Conservation (phyloP, 371 early-diverging fungal genomes). For the Rhizomucor miehei region DNA sequence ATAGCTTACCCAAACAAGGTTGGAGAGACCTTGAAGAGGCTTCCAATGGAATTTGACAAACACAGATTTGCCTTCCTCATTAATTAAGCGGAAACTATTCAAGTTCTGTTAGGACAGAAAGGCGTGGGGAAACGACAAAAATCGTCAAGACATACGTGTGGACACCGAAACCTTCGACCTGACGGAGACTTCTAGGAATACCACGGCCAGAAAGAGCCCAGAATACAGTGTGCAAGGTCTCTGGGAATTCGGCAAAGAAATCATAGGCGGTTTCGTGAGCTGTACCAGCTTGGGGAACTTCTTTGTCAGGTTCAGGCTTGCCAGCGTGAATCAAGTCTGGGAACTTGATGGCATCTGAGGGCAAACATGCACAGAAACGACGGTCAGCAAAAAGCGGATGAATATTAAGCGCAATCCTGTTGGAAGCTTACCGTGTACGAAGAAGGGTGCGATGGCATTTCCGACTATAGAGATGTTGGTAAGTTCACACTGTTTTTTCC, state of each 20-base stretch:
- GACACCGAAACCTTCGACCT: constrained; percentile 44
- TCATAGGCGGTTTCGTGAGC: constrained; percentile 53
- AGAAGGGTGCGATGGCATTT: constrained; percentile 41
- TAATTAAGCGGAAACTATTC: constrained; percentile 39
- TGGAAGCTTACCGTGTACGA: constrained; percentile 19
- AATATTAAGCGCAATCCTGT: not conserved
- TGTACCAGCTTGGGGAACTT: constrained; percentile 46
- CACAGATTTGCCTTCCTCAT: constrained; percentile 32
- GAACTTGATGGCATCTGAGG: constrained; percentile 47
- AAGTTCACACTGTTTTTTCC: too few species aligned
- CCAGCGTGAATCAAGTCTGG: constrained; percentile 51
- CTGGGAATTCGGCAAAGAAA: constrained; percentile 46
- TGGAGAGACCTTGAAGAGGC: constrained; percentile 39
- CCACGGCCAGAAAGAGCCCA: constrained; percentile 48
- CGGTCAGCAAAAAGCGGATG: not conserved
- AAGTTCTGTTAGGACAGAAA: not conserved
- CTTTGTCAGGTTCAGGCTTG: constrained; percentile 47
- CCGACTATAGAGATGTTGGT: constrained; percentile 25
- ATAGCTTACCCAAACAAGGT: constrained; percentile 33
- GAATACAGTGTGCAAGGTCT: constrained; percentile 40
- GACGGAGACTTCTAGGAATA: constrained; percentile 38
- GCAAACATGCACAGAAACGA: not conserved
- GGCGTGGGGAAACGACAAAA: not conserved
- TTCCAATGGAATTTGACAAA: constrained; percentile 58
- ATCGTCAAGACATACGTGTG: constrained; percentile 19